phyloP scores from a whole-genome alignment of 257 asterid species.

The Galeopsis tetrahit region DNA sequence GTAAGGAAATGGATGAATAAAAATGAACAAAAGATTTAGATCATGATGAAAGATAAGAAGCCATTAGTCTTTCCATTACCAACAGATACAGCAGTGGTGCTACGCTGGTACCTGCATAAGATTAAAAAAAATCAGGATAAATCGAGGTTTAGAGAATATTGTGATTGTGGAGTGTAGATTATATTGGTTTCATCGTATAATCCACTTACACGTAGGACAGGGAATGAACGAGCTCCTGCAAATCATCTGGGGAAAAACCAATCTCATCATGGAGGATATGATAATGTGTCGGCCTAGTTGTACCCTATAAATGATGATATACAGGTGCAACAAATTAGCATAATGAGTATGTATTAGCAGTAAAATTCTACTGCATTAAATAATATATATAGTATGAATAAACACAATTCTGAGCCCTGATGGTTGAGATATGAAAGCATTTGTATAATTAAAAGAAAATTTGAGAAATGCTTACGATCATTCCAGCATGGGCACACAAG shows the following conservation, averaged over 20 bases:
- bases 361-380: not conserved
- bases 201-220: conserved; percentile 86
- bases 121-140: not conserved
- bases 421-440: not conserved
- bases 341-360: too few species aligned
- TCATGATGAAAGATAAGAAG: not conserved
- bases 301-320: conserved; percentile 55
- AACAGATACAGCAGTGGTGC: conserved; percentile 93
- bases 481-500: conserved; percentile 93
- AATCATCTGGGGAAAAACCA: conserved; percentile 81
- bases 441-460: not conserved
- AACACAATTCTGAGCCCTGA: not conserved
- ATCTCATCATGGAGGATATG: conserved; percentile 79
- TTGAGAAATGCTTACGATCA: conserved; percentile 61
- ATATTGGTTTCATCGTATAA: not conserved
- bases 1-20: not conserved
- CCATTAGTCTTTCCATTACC: conserved; percentile 52
- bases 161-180: not conserved
- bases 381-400: not conserved
- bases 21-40: not conserved
- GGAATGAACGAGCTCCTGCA: conserved; percentile 89
- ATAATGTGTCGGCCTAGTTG: conserved; percentile 89
- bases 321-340: not conserved
- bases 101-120: conserved; percentile 80
- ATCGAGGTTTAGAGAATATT: not conserved